Conservation (phyloP, 345 rosid species). For the Ceriops decandra region DNA sequence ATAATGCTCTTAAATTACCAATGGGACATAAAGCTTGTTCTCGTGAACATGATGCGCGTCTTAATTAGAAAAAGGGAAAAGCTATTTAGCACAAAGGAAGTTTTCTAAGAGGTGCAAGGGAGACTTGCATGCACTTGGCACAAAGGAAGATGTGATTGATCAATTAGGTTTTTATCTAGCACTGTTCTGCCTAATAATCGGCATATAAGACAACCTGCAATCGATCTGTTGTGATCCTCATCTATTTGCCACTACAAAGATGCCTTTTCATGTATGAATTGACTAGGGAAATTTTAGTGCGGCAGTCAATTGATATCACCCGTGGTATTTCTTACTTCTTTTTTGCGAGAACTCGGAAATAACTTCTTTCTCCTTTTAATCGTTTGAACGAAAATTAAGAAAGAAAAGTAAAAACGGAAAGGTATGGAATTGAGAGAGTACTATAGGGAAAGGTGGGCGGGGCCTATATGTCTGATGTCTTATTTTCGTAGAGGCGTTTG, state of each 20-base stretch:
- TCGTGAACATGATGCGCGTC: no score
- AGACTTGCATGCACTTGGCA: conserved; percentile 4
- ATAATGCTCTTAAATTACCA: no score
- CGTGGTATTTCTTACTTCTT: not conserved
- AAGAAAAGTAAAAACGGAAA: conserved; percentile 2
- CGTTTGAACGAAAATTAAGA: conserved; percentile 1
- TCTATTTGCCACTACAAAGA: conserved; percentile 10
- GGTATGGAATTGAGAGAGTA: not conserved
- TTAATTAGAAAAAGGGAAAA: no score
- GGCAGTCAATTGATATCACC: not conserved
- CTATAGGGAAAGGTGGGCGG: conserved; percentile 5
- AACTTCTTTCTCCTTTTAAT: not conserved
- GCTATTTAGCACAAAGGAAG: not conserved
- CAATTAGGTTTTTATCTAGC: not conserved
- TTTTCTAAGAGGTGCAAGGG: conserved; percentile 5
- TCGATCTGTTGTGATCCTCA: conserved; percentile 18
- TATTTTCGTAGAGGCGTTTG: conserved; percentile 22
- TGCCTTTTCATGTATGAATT: conserved; percentile 4
- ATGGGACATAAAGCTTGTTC: no score
- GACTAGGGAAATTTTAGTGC: not conserved
- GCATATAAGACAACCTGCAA: conserved; percentile 30
- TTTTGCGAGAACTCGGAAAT: not conserved
- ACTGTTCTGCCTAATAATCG: conserved; percentile 33
- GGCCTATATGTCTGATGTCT: conserved; percentile 49
- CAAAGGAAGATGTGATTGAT: conserved; percentile 4